A percentile compares a stretch with the other conserved stretches of the same genome.
These are phyloP conservation scores for Phytopythium aichiense DNA, from an alignment of 352 stramenopile species.

Conservation along the genomic window DNA sequence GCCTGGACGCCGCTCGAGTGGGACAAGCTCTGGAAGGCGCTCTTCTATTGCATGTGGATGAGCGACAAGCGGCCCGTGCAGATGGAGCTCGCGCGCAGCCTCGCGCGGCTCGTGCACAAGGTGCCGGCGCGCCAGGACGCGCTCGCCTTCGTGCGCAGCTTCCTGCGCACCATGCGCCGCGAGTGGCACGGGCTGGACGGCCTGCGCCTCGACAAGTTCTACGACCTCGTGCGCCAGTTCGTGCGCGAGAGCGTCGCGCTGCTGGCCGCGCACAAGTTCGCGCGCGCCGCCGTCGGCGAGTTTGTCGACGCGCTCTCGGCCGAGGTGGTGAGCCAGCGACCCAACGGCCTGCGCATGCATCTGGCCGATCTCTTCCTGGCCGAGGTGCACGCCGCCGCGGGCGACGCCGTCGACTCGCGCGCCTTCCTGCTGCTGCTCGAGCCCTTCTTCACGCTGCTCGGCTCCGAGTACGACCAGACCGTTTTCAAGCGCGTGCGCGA, in stretches of 20 bases:
- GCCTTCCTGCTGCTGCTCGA: conserved; percentile 72
- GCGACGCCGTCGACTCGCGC: conserved; percentile 45
- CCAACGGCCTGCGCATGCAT: conserved; percentile 80
- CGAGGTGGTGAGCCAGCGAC: conserved; percentile 71
- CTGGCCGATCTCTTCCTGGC: conserved; percentile 68
- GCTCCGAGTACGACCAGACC: conserved; percentile 73
- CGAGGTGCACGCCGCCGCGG: conserved; percentile 56
- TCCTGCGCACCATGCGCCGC: conserved; percentile 82
- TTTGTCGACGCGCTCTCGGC: conserved; percentile 63
- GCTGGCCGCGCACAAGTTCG: conserved; percentile 50
- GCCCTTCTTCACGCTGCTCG: conserved; percentile 78
- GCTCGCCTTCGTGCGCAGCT: conserved; percentile 71
- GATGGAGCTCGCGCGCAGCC: conserved; percentile 68
- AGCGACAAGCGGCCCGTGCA: conserved; percentile 83
- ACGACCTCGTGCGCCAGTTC: conserved; percentile 80
- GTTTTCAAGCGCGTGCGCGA: conserved; percentile 79
- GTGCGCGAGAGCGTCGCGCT: conserved; percentile 66
- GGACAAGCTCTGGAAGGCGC: conserved; percentile 88
- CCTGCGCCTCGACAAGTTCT: conserved; percentile 84
- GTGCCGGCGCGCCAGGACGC: conserved; percentile 40
- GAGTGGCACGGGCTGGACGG: conserved; percentile 86
- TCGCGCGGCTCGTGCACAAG: conserved; percentile 56
- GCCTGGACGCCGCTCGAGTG: conserved; percentile 67
- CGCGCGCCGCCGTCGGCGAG: conserved; percentile 35
- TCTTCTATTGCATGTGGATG: conserved; percentile 91